These are phyloP conservation scores for Hypoxylon sp. DNA, from an alignment of 2,329 filamentous ascomycete species.

Conservation along the genomic window DNA sequence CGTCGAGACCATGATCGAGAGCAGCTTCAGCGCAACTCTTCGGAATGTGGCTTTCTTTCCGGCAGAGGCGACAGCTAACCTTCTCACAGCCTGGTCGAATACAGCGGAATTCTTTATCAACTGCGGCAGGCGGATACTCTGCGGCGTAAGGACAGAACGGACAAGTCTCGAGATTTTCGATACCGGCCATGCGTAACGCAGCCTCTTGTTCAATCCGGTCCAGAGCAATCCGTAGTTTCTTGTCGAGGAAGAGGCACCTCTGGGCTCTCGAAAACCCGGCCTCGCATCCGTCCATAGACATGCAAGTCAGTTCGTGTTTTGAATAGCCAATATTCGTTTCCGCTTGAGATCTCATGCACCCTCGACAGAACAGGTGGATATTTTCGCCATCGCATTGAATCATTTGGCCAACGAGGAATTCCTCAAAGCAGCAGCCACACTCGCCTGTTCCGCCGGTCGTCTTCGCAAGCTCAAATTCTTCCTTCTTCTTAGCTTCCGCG, in stretches of 20 bases:
- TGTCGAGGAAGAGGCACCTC: constrained; percentile 67
- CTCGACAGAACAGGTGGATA: constrained; percentile 75
- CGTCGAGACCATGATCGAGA: constrained; percentile 67
- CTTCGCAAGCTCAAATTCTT: constrained; percentile 58
- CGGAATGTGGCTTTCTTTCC: constrained; percentile 76
- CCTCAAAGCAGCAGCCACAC: constrained; percentile 79
- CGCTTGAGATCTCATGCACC: constrained; percentile 73
- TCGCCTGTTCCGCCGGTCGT: constrained; percentile 68
- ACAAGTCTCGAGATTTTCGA: constrained; percentile 80
- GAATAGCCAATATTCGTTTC: constrained; percentile 75
- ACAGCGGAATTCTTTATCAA: constrained; percentile 80
- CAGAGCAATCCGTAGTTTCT: constrained; percentile 69
- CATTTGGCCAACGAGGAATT: constrained; percentile 74
- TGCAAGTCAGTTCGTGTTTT: constrained; percentile 76
- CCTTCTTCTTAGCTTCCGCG: constrained; percentile 48
- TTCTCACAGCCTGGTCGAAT: constrained; percentile 72
- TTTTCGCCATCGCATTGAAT: constrained; percentile 71
- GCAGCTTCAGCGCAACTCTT: constrained; percentile 76
- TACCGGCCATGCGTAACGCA: constrained; percentile 73
- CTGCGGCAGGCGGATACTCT: constrained; percentile 74
- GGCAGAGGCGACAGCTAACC: constrained; percentile 76
- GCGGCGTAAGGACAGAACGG: constrained; percentile 86
- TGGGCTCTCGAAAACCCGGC: constrained; percentile 69
- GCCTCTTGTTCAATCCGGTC: constrained; percentile 78
- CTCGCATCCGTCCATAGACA: constrained; percentile 75